Evolutionary conservation across 2,329 filamentous ascomycete genomes (phyloP).

Genomic region (Lachnum nothofagi): DNA sequence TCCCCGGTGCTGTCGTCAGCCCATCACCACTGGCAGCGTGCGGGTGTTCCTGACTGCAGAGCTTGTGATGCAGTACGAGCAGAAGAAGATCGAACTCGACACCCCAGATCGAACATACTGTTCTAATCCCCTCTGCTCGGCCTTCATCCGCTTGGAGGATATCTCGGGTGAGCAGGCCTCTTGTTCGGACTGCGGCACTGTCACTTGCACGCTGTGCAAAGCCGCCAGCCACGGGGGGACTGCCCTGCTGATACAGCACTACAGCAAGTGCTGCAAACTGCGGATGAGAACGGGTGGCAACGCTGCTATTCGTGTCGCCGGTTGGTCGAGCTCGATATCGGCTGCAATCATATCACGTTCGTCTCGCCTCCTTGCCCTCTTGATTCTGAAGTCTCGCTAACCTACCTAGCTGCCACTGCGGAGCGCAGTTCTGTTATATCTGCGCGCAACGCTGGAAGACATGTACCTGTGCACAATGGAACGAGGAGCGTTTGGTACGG

Average conservation of each 20-base stretch:
- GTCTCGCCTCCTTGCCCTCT: slow-evolving; percentile 24
- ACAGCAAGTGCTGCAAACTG: slow-evolving; percentile 39
- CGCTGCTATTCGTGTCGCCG: slow-evolving; percentile 42
- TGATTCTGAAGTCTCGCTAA: slow-evolving; percentile 6
- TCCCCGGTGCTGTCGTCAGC: slow-evolving; percentile 46
- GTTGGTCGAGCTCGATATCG: slow-evolving; percentile 45
- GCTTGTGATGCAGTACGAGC: slow-evolving; percentile 36
- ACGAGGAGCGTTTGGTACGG: slow-evolving; percentile 32
- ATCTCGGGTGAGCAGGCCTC: slow-evolving; percentile 35
- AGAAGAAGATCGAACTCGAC: slow-evolving; percentile 45
- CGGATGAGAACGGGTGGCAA: slow-evolving; percentile 45
- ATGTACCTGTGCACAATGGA: slow-evolving; percentile 38
- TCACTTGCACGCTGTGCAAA: slow-evolving; percentile 52
- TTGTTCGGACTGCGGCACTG: slow-evolving; percentile 39
- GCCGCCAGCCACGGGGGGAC: slow-evolving; percentile 39
- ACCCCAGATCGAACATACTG: slow-evolving; percentile 50
- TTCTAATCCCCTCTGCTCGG: slow-evolving; percentile 38
- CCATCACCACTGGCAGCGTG: slow-evolving; percentile 34
- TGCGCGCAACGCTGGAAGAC: slow-evolving; percentile 42
- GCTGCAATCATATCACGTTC: slow-evolving; percentile 55
- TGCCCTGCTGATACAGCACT: slow-evolving; percentile 43
- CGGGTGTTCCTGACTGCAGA: slow-evolving; percentile 35
- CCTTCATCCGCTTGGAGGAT: slow-evolving; percentile 39
- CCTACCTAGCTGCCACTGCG: slow-evolving; percentile 40
- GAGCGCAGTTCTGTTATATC: slow-evolving; percentile 45